Evolutionary conservation across 306 rosid species (phyloP).

Genomic region (Trifolium pratense): DNA sequence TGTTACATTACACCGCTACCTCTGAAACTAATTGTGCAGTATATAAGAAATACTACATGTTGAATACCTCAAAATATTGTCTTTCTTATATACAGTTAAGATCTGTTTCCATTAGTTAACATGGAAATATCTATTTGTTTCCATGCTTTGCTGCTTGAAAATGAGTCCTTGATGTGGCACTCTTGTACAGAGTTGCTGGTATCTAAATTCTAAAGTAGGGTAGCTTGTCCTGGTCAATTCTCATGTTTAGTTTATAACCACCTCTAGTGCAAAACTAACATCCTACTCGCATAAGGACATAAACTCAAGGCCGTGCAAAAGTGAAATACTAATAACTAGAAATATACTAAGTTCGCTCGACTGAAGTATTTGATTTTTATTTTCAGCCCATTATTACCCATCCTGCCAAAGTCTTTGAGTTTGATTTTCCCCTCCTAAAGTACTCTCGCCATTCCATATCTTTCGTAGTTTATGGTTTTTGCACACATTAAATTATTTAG

Average conservation of each 20-base stretch:
- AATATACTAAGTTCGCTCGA: not conserved
- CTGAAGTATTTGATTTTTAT: not conserved
- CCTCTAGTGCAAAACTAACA: slow-evolving; percentile 15
- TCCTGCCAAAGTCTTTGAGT: slow-evolving; percentile 15
- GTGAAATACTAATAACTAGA: slow-evolving; percentile 8
- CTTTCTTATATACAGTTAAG: slow-evolving; percentile 24
- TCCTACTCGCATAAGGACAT: slow-evolving; percentile 11
- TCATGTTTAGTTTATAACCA: slow-evolving; percentile 8
- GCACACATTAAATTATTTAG: not conserved
- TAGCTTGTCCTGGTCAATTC: slow-evolving; percentile 4
- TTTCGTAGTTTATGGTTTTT: not conserved
- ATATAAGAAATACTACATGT: slow-evolving; percentile 23
- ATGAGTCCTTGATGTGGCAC: not conserved
- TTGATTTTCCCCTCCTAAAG: not conserved
- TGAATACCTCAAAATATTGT: not conserved
- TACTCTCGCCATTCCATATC: not conserved
- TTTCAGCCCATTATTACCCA: not conserved
- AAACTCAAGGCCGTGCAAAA: slow-evolving; percentile 6
- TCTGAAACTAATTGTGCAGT: slow-evolving; percentile 38
- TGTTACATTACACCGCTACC: slow-evolving; percentile 28
- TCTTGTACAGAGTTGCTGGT: not conserved
- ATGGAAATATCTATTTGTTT: not conserved
- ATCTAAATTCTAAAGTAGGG: not conserved
- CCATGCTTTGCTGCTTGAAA: not conserved
- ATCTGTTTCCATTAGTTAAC: not conserved